Base-by-base conservation (phyloP, 441 rosid species). In the Kokia cookei region DNA sequence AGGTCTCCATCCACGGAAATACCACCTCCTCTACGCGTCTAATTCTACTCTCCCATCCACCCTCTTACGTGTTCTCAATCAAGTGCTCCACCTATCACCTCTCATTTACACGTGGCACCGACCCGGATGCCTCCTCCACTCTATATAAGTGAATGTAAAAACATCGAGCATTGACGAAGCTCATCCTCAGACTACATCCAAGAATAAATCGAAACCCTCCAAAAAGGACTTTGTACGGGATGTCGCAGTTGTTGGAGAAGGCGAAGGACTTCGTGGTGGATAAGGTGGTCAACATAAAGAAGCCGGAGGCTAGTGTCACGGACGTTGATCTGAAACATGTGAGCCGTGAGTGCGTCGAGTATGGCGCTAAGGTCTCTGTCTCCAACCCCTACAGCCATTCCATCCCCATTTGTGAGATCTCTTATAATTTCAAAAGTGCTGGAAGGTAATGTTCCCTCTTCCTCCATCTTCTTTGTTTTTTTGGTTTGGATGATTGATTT, bases 341-440 rank as follows among this genome's bases (percentile, higher is more conserved):
- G 24, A 85, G 82, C 76, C 89, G 88, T 5, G 86, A 87, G 81
- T 82, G 84, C 47, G 75, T 90, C 11, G 89, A 86, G 53, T 93
- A 91, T 71, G 72, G 42, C 3, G 96, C 98, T 1, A 81, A 93
- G 77, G 82, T 95, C 78, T 73, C 91, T 7, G 87, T 91, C 37
- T 80, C 75, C 65, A 95, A 93, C 69, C 99, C 98, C 24, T 93
- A 95, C 48, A 27, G 82, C 58, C 83, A 79, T 68, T 19, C 98
- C 4, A 43, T 95, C 50, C 99, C 98, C 70, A 86, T 95, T 66
- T 89, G 98, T 70, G 91, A 90, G 86, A 87, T 95, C 87, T 80
- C 90, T 64, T 95, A 83, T 83, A 64, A 80, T 42, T 85, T 93
- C 91, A 93, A 89, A 73, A 89, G 97, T 78, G 87, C 72, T 61